These are phyloP conservation scores for Pseudopithomyces chartarum DNA, from an alignment of 2,329 filamentous ascomycete species.

Conservation along the genomic window DNA sequence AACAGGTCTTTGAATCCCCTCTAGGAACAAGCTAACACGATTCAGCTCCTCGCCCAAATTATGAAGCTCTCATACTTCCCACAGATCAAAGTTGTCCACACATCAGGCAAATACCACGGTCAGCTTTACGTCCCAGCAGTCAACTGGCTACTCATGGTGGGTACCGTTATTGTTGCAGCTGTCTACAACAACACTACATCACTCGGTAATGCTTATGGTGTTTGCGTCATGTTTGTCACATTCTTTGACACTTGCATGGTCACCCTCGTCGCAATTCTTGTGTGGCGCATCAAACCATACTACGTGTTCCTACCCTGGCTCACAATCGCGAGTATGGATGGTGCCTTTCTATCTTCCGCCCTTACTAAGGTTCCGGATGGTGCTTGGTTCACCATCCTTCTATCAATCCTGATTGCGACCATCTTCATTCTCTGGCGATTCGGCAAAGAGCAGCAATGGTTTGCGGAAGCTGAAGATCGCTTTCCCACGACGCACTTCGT, in stretches of 20 bases:
- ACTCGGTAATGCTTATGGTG: slow-evolving; percentile 76
- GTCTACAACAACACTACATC: slow-evolving; percentile 70
- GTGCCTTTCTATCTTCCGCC: slow-evolving; percentile 70
- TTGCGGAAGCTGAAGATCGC: slow-evolving; percentile 66
- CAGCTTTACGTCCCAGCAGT: slow-evolving; percentile 77
- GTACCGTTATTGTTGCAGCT: slow-evolving; percentile 73
- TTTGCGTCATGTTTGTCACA: slow-evolving; percentile 80
- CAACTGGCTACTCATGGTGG: slow-evolving; percentile 79
- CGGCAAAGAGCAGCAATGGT: slow-evolving; percentile 79
- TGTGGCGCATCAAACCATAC: slow-evolving; percentile 68
- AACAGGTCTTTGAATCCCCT: slow-evolving; percentile 1
- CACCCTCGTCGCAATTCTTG: slow-evolving; percentile 70
- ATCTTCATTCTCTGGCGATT: slow-evolving; percentile 78
- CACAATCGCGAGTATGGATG: slow-evolving; percentile 69
- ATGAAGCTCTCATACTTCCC: slow-evolving; percentile 78
- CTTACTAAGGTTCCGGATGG: slow-evolving; percentile 75
- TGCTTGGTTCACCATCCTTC: slow-evolving; percentile 76
- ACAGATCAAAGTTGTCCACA: slow-evolving; percentile 75
- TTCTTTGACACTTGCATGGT: slow-evolving; percentile 80
- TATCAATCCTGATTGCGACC: slow-evolving; percentile 65
- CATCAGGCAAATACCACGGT: slow-evolving; percentile 70
- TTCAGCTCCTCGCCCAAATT: slow-evolving; percentile 66
- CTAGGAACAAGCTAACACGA: slow-evolving; percentile 22
- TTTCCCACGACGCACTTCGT: slow-evolving; percentile 54
- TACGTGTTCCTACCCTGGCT: slow-evolving; percentile 68